Conservation (phyloP, 2,329 filamentous ascomycete genomes). For the Penicillium sp. region DNA sequence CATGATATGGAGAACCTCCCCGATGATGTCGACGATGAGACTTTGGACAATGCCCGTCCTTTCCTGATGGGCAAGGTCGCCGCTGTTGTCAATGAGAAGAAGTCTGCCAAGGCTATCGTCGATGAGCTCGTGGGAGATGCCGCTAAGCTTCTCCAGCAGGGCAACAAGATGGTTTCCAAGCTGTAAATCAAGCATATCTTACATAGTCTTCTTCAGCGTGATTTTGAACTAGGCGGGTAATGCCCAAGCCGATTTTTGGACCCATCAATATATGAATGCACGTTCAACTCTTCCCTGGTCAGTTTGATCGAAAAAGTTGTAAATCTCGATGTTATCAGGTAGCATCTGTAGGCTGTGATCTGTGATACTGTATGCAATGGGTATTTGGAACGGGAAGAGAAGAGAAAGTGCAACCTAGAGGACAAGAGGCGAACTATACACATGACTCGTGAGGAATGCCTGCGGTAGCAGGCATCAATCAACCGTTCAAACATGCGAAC, state of each 20-base stretch:
- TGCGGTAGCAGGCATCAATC: too few relatives aligned
- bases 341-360: too few relatives aligned
- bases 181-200: constrained; percentile 50
- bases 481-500: too few relatives aligned
- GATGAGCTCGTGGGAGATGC: constrained; percentile 91
- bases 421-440: too few relatives aligned
- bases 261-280: too few relatives aligned
- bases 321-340: too few relatives aligned
- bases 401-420: too few relatives aligned
- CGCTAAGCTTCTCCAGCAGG: constrained; percentile 64
- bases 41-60: constrained; percentile 85
- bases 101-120: constrained; percentile 83
- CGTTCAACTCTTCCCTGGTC: too few relatives aligned
- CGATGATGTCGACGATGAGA: constrained; percentile 71
- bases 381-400: too few relatives aligned
- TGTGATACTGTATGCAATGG: too few relatives aligned
- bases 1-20: constrained; percentile 83
- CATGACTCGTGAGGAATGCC: too few relatives aligned
- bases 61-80: constrained; percentile 97
- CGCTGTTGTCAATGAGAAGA: constrained; percentile 88
- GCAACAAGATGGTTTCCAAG: constrained; percentile 65
- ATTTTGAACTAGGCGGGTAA: not conserved
- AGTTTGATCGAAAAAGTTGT: too few relatives aligned
- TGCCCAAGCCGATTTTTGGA: not conserved
- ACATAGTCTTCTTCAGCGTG: constrained; percentile 10